Evolutionary conservation across 2,329 filamentous ascomycete species (phyloP), one percentile per base, ranked within the genome.

Genomic region (Parafenestella ontariensis): DNA sequence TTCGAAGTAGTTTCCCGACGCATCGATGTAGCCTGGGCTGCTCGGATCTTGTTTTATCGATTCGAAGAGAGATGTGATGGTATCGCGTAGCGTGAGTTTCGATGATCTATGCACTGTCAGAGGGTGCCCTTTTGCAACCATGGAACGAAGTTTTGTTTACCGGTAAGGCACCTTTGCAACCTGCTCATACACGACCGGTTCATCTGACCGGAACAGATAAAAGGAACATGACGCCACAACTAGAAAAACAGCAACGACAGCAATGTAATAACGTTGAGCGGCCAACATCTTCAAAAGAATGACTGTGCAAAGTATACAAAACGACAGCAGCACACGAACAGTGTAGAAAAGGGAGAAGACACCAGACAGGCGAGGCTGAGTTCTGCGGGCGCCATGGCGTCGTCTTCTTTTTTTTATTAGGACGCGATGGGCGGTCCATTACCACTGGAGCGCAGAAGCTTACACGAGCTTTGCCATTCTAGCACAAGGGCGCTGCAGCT

Each of bases 31-130:
- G 11, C 17, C 31, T 2, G 58, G 46, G 3, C 42, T 31, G 3
- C 39, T 39, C 9, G 58, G 58, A 29, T 62, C 62, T 39, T 62
- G 49, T 29, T 57, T 59, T 20, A 65, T 56, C 6, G 54, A 29
- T 17, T 59, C 53, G 39, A 65, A 67, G 24, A 67, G 48, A 3
- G 50, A 28, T 3, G 52, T 41, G 39, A 65, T 59, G 1, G 58
- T 59, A 31, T 65, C 60, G 44, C 54, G 52, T 20, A 64, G 33
- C 3, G 49, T 49, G 1, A 52, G 50, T 26, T 58, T 58, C 6
- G 51, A 31, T 2, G 49, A 34, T 21, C 58, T 58, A 21, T 31
- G 20, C 15, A 11, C 1, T 42, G 33, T 59, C 39, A 55, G 42
- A 20, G 18, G 29, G 17, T 10, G n/a, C 10, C 21, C n/a, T 23